A percentile compares a stretch with the other conserved stretches of the same genome.
Evolutionary conservation across 164 flowering plant species (phyloP).

Genomic region (Vitis riparia): DNA sequence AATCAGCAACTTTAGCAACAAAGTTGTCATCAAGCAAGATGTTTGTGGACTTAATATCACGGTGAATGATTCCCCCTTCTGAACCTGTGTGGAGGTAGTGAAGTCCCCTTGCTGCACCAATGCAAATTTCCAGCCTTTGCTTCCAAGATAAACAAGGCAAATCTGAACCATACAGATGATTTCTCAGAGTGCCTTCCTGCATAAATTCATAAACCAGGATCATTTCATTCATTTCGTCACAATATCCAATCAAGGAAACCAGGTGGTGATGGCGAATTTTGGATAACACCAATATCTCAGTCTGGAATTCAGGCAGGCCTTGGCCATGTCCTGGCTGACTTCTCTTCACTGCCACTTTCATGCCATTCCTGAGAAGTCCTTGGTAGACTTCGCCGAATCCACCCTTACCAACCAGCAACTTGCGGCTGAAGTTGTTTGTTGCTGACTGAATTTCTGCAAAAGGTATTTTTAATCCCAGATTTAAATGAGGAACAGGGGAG

Average conservation of each 20-base stretch:
- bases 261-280: constrained; percentile 14
- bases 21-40: constrained; percentile 6
- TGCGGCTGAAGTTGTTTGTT: constrained; percentile 1
- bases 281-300: constrained; percentile 9
- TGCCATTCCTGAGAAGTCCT: constrained; percentile 6
- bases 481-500: neutral
- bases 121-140: constrained; percentile 15
- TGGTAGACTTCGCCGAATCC: constrained; percentile 16
- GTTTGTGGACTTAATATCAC: constrained; percentile 15
- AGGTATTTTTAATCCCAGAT: neutral
- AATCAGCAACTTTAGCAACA: constrained; percentile 14
- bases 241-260: constrained; percentile 17
- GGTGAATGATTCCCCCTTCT: constrained; percentile 8
- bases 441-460: constrained; percentile 1
- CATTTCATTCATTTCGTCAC: constrained; percentile 10
- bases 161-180: neutral
- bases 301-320: constrained; percentile 11
- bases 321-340: constrained; percentile 4
- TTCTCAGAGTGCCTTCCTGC: constrained; percentile 8
- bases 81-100: constrained; percentile 10
- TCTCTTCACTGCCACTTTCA: constrained; percentile 13
- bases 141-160: constrained; percentile 6
- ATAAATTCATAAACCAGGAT: constrained; percentile 17
- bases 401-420: constrained; percentile 7
- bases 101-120: constrained; percentile 14